Base-by-base conservation (phyloP, 257 asterid genomes). In the Plantago ovata region DNA sequence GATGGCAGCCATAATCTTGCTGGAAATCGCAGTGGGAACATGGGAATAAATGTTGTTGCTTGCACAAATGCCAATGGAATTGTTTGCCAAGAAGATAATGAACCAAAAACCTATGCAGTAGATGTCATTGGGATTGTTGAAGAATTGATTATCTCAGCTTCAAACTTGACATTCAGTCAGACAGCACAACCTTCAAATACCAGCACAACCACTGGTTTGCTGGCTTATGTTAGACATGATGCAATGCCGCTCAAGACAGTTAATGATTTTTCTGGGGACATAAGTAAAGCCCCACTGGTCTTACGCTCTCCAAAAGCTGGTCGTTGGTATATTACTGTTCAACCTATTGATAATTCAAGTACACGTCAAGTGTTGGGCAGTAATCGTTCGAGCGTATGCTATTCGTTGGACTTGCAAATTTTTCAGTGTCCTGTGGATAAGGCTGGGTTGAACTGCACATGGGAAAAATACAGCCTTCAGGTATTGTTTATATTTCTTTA, bases 401-500 rank as follows among this genome's bases (percentile, higher is more conserved):
- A 82, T 77, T 63, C 77, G 45, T 69, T 89, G 78, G 78, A 73
- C 69, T 78, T 80, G 84, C 81, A 79, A 78, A 72, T 93, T 68
- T n/a, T 75, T 65, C 85, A 73, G 72, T 93, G 99, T 61, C 99
- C 96, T 44, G 47, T 60, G 8, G 78, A 75, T 63, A 89, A 79
- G 74, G 87, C 97, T 55, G 97, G 99, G 72, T 74, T 77, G 14
- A 84, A 86, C 75, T 93, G 99, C 84, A 65, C 94, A 6, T 81
- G 65, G 67, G 81, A 83, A 69, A 77, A 73, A 63, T 87, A 89
- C 74, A 53, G 41, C 64, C 92, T 93, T 79, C 95, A 82, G 99
- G 99, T 91, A 65, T 33, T 53, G n/a, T n/a, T n/a, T n/a, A n/a
- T n/a, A n/a, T 63, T 66, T 28, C 33, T 50, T 11, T 20, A 28